Conservation (phyloP, 441 rosid genomes). For the Mallotus japonicus region DNA sequence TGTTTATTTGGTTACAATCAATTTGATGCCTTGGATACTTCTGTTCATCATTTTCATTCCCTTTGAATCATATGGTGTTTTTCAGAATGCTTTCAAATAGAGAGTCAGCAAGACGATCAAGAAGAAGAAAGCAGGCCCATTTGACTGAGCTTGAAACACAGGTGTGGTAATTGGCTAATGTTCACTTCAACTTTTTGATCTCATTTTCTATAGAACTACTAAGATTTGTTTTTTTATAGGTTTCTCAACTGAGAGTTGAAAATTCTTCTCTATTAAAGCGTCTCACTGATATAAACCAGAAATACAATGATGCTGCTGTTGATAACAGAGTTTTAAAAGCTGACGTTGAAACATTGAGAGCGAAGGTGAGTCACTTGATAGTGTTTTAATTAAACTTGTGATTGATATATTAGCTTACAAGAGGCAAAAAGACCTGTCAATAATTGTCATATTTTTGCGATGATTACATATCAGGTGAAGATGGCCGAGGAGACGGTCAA, state of each 20-base stretch:
- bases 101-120: conserved; percentile 94
- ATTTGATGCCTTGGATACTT: conserved; percentile 8
- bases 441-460: neutral
- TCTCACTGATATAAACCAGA: conserved; percentile 63
- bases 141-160: conserved; percentile 85
- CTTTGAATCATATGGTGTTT: conserved; percentile 18
- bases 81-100: conserved; percentile 87
- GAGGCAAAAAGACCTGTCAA: conserved; percentile 3
- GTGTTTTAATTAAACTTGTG: conserved; percentile 8
- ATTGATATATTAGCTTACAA: neutral
- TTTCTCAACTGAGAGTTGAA: conserved; percentile 70
- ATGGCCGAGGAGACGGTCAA: conserved; percentile 97
- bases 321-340: conserved; percentile 91
- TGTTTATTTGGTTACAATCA: conserved; percentile 4
- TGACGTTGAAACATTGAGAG: conserved; percentile 83
- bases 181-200: conserved; percentile 1
- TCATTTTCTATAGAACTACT: conserved; percentile 6
- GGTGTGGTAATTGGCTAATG: conserved; percentile 35
- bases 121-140: conserved; percentile 91
- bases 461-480: conserved; percentile 58
- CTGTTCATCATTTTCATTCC: conserved; percentile 14
- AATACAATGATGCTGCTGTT: conserved; percentile 75
- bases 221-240: conserved; percentile 38
- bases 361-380: conserved; percentile 48
- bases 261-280: conserved; percentile 69